These are phyloP conservation scores for Xylariaceae sp. DNA, from an alignment of 2,329 filamentous ascomycete species.

Conservation along the genomic window DNA sequence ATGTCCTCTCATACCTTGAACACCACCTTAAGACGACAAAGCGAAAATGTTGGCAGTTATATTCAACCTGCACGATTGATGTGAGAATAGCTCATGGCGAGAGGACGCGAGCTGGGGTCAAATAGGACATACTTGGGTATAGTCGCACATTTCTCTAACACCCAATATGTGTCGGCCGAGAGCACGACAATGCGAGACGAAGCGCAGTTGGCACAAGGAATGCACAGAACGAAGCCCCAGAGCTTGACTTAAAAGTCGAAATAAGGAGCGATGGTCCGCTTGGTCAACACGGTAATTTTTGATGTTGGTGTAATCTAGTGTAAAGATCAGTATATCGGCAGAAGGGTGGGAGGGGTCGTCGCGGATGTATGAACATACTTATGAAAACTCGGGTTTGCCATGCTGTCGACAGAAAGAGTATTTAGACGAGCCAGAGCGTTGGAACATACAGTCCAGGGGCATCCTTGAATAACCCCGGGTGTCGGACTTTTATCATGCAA, in stretches of 20 bases:
- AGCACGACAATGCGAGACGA: not conserved
- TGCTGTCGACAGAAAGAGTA: not conserved
- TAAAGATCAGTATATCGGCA: conserved; percentile 8
- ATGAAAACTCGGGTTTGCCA: conserved; percentile 15
- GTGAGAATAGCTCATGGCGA: no score
- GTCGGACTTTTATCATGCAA: conserved; percentile 18
- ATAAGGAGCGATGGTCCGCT: not conserved
- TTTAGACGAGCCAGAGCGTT: conserved; percentile 16
- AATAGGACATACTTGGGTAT: conserved; percentile 39
- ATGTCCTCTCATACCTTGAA: conserved; percentile 41
- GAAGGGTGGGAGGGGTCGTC: not conserved
- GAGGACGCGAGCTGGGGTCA: not conserved
- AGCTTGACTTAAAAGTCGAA: not conserved
- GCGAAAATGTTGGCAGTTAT: conserved; percentile 42
- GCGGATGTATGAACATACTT: conserved; percentile 19
- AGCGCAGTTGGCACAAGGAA: not conserved
- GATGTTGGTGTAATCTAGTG: not conserved
- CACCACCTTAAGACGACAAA: conserved; percentile 43
- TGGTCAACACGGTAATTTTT: not conserved
- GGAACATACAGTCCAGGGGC: conserved; percentile 16
- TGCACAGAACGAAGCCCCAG: not conserved
- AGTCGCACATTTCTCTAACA: conserved; percentile 39
- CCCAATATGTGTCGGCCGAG: not conserved
- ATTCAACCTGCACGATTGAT: conserved; percentile 36
- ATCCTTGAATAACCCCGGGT: conserved; percentile 18